Evolutionary conservation across 352 stramenopile species (phyloP), one percentile per base, ranked within the genome.

Genomic region (Globisporangium okanoganense): DNA sequence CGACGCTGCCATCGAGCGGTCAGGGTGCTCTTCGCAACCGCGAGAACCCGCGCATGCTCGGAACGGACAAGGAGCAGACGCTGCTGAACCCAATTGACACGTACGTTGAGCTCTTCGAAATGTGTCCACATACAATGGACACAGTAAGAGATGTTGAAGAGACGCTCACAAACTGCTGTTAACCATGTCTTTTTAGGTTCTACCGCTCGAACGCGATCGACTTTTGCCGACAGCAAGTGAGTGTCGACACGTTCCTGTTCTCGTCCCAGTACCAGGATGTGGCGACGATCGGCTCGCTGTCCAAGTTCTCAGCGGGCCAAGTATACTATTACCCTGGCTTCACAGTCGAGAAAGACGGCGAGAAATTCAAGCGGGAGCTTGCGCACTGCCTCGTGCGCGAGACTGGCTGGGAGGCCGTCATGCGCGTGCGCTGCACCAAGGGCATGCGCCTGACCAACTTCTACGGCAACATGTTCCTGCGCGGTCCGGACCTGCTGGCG

Each of bases 161-260:
- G 31, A 36, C 31, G 12, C 31, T 43, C n/a, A n/a, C n/a, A n/a
- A n/a, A n/a, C n/a, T n/a, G n/a, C n/a, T n/a, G n/a, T n/a, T n/a
- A n/a, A n/a, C n/a, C n/a, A n/a, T n/a, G n/a, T n/a, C n/a, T n/a
- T n/a, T n/a, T n/a, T n/a, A 98, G 71, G 33, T 96, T 96, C 61
- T 97, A 97, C 69, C 77, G 82, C 13, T 91, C 92, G 38, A 94
- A 94, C 45, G 90, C 96, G 5, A 92, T 98, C 69, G 97, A 99
- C 74, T 99, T 99, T 63, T 98, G 86, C 70, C 84, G 97, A 43
- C 87, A 99, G 64, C 98, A 99, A 90, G 98, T 99, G 62, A 97
- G 89, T 63, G 96, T 99, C n/a, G 97, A 99, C 67, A 96, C 98
- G 65, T 99, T 99, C 76, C 70, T 99, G 2, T 98, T 98, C 73